Evolutionary conservation across 192 early-diverging fungal genomes (phyloP).

Genomic region (Coemansia sp.): DNA sequence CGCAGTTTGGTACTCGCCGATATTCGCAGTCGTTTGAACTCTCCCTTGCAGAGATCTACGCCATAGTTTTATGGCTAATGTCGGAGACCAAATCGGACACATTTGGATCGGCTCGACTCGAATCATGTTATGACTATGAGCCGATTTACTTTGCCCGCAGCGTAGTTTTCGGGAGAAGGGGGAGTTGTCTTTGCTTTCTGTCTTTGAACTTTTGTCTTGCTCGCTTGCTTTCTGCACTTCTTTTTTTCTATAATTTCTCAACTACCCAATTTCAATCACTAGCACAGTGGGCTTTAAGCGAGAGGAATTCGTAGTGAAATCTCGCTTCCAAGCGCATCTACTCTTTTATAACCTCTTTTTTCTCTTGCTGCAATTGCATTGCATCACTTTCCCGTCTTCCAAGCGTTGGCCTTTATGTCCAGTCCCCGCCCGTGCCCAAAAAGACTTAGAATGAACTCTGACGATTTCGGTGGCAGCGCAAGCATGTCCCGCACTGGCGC

Average conservation of each 20-base stretch:
- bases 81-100: no score
- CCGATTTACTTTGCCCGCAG: not conserved
- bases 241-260: not conserved
- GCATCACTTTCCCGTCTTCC: not conserved
- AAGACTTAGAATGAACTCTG: conserved; percentile 18
- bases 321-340: not conserved
- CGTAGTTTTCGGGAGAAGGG: not conserved
- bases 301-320: not conserved
- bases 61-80: no score
- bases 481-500: not conserved
- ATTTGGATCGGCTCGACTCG: not conserved
- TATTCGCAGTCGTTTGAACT: no score
- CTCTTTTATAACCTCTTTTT: not conserved
- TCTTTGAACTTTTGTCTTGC: not conserved
- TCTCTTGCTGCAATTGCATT: not conserved
- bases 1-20: not conserved
- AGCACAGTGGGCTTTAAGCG: not conserved
- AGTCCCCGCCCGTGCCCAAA: conserved; percentile 12
- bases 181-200: not conserved
- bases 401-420: conserved; percentile 17
- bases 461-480: not conserved
- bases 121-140: not conserved
- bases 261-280: not conserved
- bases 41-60: no score
- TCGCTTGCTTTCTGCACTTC: not conserved